Conservation (phyloP, 352 stramenopile species). For the Phytophthora litchii region DNA sequence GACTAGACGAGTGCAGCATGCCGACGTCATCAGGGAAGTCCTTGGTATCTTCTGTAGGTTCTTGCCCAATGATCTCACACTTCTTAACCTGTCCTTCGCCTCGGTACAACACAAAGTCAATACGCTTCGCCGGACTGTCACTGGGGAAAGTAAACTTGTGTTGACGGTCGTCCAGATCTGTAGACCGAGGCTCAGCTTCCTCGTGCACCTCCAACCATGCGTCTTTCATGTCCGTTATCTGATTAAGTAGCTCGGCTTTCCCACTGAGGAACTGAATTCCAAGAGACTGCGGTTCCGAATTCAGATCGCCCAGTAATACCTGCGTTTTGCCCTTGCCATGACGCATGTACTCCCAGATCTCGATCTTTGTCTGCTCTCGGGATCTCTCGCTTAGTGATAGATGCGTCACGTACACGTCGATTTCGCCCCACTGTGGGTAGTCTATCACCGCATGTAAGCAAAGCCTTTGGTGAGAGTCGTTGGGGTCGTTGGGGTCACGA, state of each 20-base stretch:
- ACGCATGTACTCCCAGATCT: constrained; percentile 86
- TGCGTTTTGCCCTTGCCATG: constrained; percentile 65
- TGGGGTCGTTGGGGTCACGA: constrained; percentile 79
- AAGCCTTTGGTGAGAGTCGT: constrained; percentile 84
- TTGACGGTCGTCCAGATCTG: constrained; percentile 43
- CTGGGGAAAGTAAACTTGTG: constrained; percentile 87
- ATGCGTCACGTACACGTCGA: constrained; percentile 90
- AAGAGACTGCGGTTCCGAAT: constrained; percentile 84
- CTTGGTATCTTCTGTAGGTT: constrained; percentile 69
- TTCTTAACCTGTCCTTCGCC: constrained; percentile 67
- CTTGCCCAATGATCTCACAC: constrained; percentile 79
- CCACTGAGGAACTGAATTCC: constrained; percentile 84
- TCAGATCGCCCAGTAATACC: constrained; percentile 85
- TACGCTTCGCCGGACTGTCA: constrained; percentile 86
- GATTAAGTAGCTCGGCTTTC: constrained; percentile 49
- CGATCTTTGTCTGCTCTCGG: constrained; percentile 76
- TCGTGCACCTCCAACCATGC: constrained; percentile 70
- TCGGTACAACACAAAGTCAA: constrained; percentile 84
- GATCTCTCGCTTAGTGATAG: constrained; percentile 80
- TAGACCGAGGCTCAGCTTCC: constrained; percentile 67
- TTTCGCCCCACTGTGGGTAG: constrained; percentile 61
- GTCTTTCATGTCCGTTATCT: constrained; percentile 76
- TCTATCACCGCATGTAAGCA: constrained; percentile 82
- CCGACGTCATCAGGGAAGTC: constrained; percentile 63
- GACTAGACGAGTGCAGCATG: constrained; percentile 80